A percentile compares a stretch with the other conserved stretches of the same genome.
phyloP scores from a whole-genome alignment of 2,329 filamentous ascomycete genomes.

The Cryphonectria naterciae region DNA sequence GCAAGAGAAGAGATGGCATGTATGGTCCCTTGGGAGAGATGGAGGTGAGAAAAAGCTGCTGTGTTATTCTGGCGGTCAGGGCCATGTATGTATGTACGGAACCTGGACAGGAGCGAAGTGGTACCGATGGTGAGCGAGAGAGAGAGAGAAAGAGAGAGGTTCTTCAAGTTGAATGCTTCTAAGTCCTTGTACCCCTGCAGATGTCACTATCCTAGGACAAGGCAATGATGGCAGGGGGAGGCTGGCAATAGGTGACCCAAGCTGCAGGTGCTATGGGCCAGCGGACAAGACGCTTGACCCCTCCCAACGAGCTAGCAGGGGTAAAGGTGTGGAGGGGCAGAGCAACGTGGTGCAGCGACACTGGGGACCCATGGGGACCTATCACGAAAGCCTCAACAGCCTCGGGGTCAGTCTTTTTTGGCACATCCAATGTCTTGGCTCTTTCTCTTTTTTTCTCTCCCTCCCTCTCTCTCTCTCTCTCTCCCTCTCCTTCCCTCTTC shows the following conservation, averaged over 20 bases:
- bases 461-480: too few relatives aligned
- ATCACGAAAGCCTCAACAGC: slow-evolving; percentile 17
- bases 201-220: slow-evolving; percentile 2
- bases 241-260: slow-evolving; percentile 3
- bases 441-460: neutral
- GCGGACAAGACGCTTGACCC: neutral
- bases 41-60: slow-evolving; percentile 5
- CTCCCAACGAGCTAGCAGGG: slow-evolving; percentile 1
- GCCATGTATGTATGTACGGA: neutral
- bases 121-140: neutral
- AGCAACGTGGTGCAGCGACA: slow-evolving; percentile 15
- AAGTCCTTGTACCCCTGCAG: slow-evolving; percentile 5
- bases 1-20: neutral
- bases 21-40: neutral
- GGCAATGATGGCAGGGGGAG: slow-evolving; percentile 7
- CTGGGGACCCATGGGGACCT: slow-evolving; percentile 2
- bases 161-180: neutral
- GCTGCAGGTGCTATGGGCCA: slow-evolving; percentile 3
- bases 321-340: slow-evolving; percentile 16
- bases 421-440: neutral
- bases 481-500: neutral
- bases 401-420: slow-evolving; percentile 2
- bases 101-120: slow-evolving; percentile 4
- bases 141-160: neutral
- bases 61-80: slow-evolving; percentile 9